Evolutionary conservation across 305 asterid genomes (phyloP).

Genomic region (Withania somnifera): DNA sequence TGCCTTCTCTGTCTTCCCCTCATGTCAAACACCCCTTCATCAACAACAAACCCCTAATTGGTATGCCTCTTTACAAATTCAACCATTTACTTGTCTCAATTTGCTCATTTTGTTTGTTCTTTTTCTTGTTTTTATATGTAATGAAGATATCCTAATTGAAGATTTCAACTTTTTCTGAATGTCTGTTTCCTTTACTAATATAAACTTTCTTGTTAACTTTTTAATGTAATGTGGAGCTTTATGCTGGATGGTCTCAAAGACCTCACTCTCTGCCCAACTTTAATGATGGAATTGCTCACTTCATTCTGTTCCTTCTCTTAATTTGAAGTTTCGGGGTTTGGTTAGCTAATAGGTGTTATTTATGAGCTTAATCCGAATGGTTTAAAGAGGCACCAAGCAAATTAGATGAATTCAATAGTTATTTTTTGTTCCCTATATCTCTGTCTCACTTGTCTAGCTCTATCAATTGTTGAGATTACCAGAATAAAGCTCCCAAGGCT

Average conservation of each 20-base stretch:
- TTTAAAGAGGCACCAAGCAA: background rate
- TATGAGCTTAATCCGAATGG: background rate
- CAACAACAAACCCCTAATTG: slow-evolving; percentile 21
- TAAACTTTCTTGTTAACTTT: background rate
- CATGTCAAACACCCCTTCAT: slow-evolving; percentile 16
- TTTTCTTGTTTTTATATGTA: background rate
- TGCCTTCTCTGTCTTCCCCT: slow-evolving; percentile 21
- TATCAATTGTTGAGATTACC: background rate
- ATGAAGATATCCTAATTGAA: background rate
- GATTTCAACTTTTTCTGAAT: background rate
- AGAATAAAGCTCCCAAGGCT: background rate
- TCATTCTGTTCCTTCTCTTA: background rate
- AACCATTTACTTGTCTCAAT: background rate
- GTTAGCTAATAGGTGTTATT: background rate
- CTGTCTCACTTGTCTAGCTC: background rate
- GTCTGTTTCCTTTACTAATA: background rate
- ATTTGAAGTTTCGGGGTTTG: background rate
- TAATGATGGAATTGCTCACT: background rate
- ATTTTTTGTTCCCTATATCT: background rate
- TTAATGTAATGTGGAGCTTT: background rate
- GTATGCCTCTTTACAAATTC: slow-evolving; percentile 21
- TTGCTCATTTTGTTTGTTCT: background rate
- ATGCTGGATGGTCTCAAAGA: background rate
- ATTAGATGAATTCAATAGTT: background rate
- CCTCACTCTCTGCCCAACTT: background rate